Evolutionary conservation across 805 yeast genomes (phyloP).

Genomic region (Saturnispora hagleri): DNA sequence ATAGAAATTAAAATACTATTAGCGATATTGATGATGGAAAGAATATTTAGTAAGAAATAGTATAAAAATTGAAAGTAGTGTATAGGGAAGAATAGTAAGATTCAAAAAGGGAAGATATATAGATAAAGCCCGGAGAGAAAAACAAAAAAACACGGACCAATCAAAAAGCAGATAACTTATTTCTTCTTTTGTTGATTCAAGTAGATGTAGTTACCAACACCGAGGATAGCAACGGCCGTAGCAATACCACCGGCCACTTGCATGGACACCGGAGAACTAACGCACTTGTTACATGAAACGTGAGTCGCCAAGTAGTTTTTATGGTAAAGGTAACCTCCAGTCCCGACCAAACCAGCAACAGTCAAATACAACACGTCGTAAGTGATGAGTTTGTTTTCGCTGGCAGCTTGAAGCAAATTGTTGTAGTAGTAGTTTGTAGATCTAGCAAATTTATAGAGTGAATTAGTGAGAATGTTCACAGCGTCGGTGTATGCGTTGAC

Average conservation of each 20-base stretch:
- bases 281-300: slow-evolving; percentile 4
- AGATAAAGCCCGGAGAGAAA: background rate
- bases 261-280: background rate
- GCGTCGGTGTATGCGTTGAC: background rate
- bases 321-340: slow-evolving; percentile 8
- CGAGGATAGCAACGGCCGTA: slow-evolving; percentile 6
- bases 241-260: slow-evolving; percentile 7
- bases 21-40: too few species aligned
- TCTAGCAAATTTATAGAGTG: slow-evolving; percentile 1
- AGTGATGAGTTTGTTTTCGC: slow-evolving; percentile 7
- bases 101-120: background rate
- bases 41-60: background rate
- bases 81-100: background rate
- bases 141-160: background rate
- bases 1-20: background rate
- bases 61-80: background rate
- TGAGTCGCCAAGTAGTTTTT: slow-evolving; percentile 2
- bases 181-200: slow-evolving; percentile 6
- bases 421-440: background rate
- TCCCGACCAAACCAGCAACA: slow-evolving; percentile 1
- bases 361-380: slow-evolving; percentile 9
- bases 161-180: background rate
- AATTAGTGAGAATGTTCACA: background rate
- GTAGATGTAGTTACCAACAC: slow-evolving; percentile 12
- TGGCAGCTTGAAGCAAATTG: background rate